A percentile compares a stretch with the other conserved stretches of the same genome.
Conservation (phyloP, 352 stramenopile species). For the Phytophthora idaei region DNA sequence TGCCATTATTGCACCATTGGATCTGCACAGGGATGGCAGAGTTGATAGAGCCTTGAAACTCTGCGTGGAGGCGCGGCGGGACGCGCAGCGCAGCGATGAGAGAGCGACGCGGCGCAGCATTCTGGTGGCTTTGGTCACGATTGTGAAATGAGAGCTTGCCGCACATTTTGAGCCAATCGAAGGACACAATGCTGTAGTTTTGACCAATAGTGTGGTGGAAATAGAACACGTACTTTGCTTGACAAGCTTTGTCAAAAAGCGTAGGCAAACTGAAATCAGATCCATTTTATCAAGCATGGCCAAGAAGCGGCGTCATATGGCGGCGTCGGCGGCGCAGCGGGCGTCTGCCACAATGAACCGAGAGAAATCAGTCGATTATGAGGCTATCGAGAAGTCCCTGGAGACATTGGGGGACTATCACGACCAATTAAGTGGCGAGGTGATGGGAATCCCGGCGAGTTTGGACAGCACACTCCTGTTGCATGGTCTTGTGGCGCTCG, state of each 20-base stretch:
- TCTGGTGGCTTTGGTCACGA: constrained; percentile 12
- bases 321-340: constrained; percentile 5
- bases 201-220: not conserved
- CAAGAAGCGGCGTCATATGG: constrained; percentile 43
- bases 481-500: constrained; percentile 39
- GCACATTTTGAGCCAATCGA: not conserved
- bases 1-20: not conserved
- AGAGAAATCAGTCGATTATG: constrained; percentile 8
- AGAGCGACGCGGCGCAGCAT: constrained; percentile 34
- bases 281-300: constrained; percentile 30
- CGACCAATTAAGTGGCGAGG: constrained; percentile 27
- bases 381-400: constrained; percentile 18
- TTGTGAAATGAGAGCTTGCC: constrained; percentile 15
- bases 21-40: constrained; percentile 2
- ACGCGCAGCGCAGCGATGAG: constrained; percentile 28
- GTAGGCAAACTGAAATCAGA: constrained; percentile 10
- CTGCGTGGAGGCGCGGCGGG: constrained; percentile 8
- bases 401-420: constrained; percentile 16
- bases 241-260: not conserved
- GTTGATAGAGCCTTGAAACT: constrained; percentile 15
- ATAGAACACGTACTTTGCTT: not conserved
- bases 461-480: constrained; percentile 46
- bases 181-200: not conserved
- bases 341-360: constrained; percentile 8
- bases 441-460: constrained; percentile 9